These are phyloP conservation scores for Aspergillus sp. DNA, from an alignment of 2,329 filamentous ascomycete species.

Conservation along the genomic window DNA sequence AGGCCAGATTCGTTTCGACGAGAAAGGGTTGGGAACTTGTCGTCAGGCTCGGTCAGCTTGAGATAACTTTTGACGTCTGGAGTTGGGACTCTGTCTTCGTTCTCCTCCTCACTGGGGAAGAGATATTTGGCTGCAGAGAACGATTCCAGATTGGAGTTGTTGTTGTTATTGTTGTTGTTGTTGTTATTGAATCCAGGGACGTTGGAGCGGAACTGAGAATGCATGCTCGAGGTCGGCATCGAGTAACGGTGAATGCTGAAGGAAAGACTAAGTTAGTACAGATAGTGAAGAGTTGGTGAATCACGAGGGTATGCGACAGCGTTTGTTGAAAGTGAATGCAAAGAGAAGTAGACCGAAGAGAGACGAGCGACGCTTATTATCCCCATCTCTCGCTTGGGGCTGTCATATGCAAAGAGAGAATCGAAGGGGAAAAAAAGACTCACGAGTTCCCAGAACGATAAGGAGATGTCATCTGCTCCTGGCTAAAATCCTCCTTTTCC, in stretches of 20 bases:
- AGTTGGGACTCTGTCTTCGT: conserved; percentile 47
- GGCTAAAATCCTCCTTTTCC: conserved; percentile 75
- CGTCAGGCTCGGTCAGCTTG: conserved; percentile 64
- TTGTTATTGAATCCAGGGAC: conserved; percentile 17
- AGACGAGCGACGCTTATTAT: no score
- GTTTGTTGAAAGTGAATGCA: no score
- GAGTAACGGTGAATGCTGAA: conserved; percentile 79
- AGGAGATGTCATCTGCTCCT: conserved; percentile 46
- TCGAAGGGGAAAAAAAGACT: conserved; percentile 39
- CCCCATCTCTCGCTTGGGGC: no score
- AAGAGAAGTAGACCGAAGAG: no score
- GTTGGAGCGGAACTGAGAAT: conserved; percentile 24
- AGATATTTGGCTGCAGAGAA: conserved; percentile 80
- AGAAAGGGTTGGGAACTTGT: conserved; percentile 68
- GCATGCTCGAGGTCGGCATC: conserved; percentile 63
- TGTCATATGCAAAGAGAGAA: conserved; percentile 1
- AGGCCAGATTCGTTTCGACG: conserved; percentile 46
- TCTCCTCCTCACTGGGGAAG: conserved; percentile 75
- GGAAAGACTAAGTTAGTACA: conserved; percentile 7
- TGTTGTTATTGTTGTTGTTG: no score
- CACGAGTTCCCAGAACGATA: conserved; percentile 71
- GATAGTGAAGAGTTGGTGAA: no score
- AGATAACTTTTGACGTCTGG: conserved; percentile 62
- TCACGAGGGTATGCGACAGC: background rate
- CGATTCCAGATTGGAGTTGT: background rate